Percentiles rank a stretch among this genome's conserved stretches.
phyloP scores from a whole-genome alignment of 2,329 filamentous ascomycete species.

The Sphaerulina musiva region DNA sequence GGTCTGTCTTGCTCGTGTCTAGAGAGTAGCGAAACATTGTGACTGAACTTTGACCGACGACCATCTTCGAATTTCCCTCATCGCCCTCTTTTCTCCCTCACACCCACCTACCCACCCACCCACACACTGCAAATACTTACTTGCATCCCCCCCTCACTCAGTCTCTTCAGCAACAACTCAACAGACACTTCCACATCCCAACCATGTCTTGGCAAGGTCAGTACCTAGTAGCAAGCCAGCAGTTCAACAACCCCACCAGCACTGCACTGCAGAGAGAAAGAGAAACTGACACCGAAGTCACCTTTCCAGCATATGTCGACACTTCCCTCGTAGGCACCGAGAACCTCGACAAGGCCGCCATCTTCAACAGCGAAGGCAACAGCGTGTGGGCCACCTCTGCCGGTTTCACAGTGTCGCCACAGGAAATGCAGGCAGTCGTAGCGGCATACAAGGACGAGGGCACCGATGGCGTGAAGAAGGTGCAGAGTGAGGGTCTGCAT shows the following conservation, averaged over 20 bases:
- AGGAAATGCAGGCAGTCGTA: slow-evolving; percentile 52
- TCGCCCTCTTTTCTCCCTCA: no score
- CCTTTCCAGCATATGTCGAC: background rate
- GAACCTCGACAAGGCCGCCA: slow-evolving; percentile 76
- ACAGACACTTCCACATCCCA: slow-evolving; percentile 5
- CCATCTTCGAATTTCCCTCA: no score
- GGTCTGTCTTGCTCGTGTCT: no score
- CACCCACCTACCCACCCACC: no score
- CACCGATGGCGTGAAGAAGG: slow-evolving; percentile 53
- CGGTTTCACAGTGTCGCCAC: slow-evolving; percentile 63
- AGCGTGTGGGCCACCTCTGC: slow-evolving; percentile 68
- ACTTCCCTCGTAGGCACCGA: slow-evolving; percentile 62
- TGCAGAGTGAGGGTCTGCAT: slow-evolving; percentile 67
- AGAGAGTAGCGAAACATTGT: no score
- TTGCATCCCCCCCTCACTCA: background rate
- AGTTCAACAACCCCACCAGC: no score
- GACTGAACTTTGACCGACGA: no score
- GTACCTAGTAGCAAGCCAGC: background rate
- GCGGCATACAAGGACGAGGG: slow-evolving; percentile 49
- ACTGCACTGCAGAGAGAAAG: no score
- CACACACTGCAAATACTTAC: no score
- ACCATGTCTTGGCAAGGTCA: slow-evolving; percentile 28
- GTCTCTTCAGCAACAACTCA: slow-evolving; percentile 2
- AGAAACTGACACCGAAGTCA: background rate
- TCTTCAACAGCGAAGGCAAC: slow-evolving; percentile 74